Evolutionary conservation across 73 alveolate species (phyloP).

Genomic region (Paramecium pentaurelia): DNA sequence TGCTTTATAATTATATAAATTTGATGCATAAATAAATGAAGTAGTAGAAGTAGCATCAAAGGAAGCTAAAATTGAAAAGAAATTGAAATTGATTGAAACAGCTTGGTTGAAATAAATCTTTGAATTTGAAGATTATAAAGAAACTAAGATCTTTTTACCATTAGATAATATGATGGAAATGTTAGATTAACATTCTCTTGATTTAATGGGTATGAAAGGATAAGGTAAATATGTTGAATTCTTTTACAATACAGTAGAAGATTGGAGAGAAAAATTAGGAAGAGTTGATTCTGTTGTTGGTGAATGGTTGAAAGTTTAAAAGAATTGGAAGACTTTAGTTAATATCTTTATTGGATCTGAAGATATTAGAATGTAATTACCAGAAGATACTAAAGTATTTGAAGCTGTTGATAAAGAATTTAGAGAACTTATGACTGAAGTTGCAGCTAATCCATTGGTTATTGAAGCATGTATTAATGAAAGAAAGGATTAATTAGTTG

Average conservation of each 20-base stretch:
- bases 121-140: slow-evolving; percentile 81
- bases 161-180: slow-evolving; percentile 88
- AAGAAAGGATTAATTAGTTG: slow-evolving; percentile 62
- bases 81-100: slow-evolving; percentile 81
- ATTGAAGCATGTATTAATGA: slow-evolving; percentile 81
- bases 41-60: slow-evolving; percentile 97
- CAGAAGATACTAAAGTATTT: slow-evolving; percentile 98
- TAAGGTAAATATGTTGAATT: slow-evolving; percentile 88
- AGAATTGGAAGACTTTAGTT: slow-evolving; percentile 98
- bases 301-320: slow-evolving; percentile 99
- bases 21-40: slow-evolving; percentile 94
- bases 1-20: slow-evolving; percentile 93
- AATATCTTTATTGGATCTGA: slow-evolving; percentile 98
- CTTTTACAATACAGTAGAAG: slow-evolving; percentile 83
- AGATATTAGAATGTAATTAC: slow-evolving; percentile 98
- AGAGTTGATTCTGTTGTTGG: slow-evolving; percentile 96
- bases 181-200: slow-evolving; percentile 89
- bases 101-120: slow-evolving; percentile 82
- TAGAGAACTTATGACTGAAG: slow-evolving; percentile 97
- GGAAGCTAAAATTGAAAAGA: slow-evolving; percentile 95
- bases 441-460: slow-evolving; percentile 84
- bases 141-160: slow-evolving; percentile 71
- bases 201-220: slow-evolving; percentile 94
- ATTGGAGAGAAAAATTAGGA: slow-evolving; percentile 96
- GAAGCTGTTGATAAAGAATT: slow-evolving; percentile 97